phyloP scores from a whole-genome alignment of 2,329 filamentous ascomycete genomes.

The Alternaria rosae region DNA sequence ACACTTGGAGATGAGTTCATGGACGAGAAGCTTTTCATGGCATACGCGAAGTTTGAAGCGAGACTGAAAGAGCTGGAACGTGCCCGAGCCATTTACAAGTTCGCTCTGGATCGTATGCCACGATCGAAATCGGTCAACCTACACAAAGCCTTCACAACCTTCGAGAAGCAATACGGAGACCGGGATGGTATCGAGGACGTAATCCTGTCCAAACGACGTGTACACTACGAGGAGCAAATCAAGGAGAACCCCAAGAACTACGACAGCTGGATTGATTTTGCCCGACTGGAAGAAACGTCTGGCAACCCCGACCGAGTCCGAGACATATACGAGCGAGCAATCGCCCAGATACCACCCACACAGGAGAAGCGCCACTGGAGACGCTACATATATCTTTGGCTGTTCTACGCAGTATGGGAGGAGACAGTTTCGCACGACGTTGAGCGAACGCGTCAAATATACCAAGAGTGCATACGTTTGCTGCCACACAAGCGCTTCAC shows the following conservation, averaged over 20 bases:
- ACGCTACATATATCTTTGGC: conserved; percentile 96
- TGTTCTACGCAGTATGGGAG: conserved; percentile 96
- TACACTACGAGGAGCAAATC: conserved; percentile 92
- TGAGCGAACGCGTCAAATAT: conserved; percentile 85
- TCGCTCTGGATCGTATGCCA: conserved; percentile 89
- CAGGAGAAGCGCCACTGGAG: conserved; percentile 98
- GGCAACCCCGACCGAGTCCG: conserved; percentile 83
- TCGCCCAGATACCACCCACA: conserved; percentile 92
- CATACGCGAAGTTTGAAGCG: conserved; percentile 93
- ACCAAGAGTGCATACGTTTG: conserved; percentile 83
- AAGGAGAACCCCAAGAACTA: conserved; percentile 97
- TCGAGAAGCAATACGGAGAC: conserved; percentile 98
- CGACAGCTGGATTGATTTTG: conserved; percentile 96
- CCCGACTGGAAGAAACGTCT: conserved; percentile 84
- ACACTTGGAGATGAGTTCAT: conserved; percentile 92
- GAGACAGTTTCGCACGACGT: conserved; percentile 84
- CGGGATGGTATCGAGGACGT: conserved; percentile 93
- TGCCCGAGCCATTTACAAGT: conserved; percentile 94
- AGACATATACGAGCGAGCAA: conserved; percentile 93
- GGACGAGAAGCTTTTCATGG: conserved; percentile 94
- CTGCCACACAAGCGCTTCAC: conserved; percentile 97
- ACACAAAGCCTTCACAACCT: conserved; percentile 94
- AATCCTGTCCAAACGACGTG: conserved; percentile 88
- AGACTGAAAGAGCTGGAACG: conserved; percentile 96
- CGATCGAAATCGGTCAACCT: conserved; percentile 83